Conservation (phyloP, 192 early-diverging fungal genomes). For the Chytriomyces hyalinus region DNA sequence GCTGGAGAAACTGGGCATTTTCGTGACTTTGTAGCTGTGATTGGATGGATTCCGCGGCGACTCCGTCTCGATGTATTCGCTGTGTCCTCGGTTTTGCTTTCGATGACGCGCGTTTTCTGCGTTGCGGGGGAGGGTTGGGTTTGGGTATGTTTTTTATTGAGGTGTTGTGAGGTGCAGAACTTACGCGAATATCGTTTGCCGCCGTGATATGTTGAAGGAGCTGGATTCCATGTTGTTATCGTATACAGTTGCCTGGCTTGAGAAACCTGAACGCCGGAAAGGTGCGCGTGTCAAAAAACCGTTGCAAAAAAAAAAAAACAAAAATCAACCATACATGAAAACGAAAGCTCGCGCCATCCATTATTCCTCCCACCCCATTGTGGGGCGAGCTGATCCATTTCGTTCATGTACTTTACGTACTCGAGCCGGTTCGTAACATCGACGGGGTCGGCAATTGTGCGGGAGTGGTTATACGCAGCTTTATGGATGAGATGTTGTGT, state of each 20-base stretch:
- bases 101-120: not conserved
- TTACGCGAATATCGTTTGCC: not conserved
- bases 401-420: conserved; percentile 57
- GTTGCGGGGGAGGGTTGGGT: no score
- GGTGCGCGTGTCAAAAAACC: not conserved
- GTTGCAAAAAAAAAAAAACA: not conserved
- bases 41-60: not conserved
- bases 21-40: not conserved
- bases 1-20: not conserved
- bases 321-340: conserved; percentile 51
- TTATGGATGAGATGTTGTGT: conserved; percentile 43
- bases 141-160: no score
- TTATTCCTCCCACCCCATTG: conserved; percentile 58
- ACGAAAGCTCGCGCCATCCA: conserved; percentile 53
- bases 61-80: not conserved
- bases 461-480: conserved; percentile 25
- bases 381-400: conserved; percentile 50
- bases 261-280: not conserved
- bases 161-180: no score
- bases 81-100: not conserved
- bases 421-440: conserved; percentile 60
- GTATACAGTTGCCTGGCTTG: conserved; percentile 14
- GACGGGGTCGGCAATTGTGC: conserved; percentile 36
- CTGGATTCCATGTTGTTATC: conserved; percentile 9
- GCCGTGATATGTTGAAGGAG: not conserved